phyloP scores from a whole-genome alignment of 371 early-diverging fungal species.

The Mortierella sp. region DNA sequence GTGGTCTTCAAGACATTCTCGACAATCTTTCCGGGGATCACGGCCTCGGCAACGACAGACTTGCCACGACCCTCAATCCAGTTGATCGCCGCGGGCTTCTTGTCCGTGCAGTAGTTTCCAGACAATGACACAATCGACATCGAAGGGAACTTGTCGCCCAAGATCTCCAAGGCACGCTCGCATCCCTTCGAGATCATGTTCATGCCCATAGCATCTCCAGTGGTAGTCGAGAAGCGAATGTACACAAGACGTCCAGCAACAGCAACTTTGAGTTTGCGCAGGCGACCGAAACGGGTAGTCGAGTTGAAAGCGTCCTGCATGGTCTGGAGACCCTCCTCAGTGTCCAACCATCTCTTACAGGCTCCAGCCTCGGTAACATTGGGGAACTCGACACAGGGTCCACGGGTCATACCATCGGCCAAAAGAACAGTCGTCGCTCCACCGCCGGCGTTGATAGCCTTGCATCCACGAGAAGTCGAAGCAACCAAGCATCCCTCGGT shows the following conservation, averaged over 20 bases:
- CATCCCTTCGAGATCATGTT: conserved; percentile 99
- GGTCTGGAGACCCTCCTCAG: conserved; percentile 67
- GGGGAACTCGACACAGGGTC: conserved; percentile 93
- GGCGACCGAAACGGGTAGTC: conserved; percentile 91
- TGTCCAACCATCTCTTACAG: conserved; percentile 85
- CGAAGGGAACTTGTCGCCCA: conserved; percentile 75
- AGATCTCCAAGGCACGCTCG: conserved; percentile 80
- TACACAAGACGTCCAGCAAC: conserved; percentile 89
- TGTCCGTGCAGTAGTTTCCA: conserved; percentile 98
- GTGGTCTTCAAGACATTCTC: conserved; percentile 91
- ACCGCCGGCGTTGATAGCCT: conserved; percentile 92
- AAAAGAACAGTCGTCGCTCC: conserved; percentile 91
- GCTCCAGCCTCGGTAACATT: conserved; percentile 74
- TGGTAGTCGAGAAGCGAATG: conserved; percentile 91
- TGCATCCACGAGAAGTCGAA: conserved; percentile 96
- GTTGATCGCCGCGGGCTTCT: conserved; percentile 98
- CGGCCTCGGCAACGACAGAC: conserved; percentile 92
- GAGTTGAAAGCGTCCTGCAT: conserved; percentile 88
- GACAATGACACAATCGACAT: conserved; percentile 89
- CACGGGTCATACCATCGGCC: conserved; percentile 95
- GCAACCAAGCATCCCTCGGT: conserved; percentile 98
- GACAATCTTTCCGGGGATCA: conserved; percentile 87
- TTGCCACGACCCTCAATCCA: conserved; percentile 99
- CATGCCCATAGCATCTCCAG: conserved; percentile 99
- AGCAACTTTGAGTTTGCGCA: conserved; percentile 86